These are phyloP conservation scores for Daedaleopsis nitida DNA, from an alignment of 768 basidiomycete genomes.

Conservation along the genomic window DNA sequence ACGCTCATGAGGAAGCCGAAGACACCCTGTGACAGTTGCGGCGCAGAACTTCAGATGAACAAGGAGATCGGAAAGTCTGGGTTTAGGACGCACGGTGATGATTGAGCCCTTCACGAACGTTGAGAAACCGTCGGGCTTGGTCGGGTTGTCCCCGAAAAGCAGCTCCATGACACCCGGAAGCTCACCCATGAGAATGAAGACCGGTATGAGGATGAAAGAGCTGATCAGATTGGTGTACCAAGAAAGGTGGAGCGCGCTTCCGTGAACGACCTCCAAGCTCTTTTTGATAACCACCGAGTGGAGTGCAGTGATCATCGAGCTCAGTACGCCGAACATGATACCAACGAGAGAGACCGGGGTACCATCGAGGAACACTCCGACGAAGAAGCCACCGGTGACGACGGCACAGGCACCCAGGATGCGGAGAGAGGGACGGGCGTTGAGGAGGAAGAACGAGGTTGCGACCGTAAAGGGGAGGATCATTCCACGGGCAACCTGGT, in stretches of 20 bases:
- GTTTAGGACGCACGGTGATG: conserved; percentile 60
- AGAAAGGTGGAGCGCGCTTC: conserved; percentile 80
- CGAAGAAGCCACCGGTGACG: conserved; percentile 92
- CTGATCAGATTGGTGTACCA: conserved; percentile 93
- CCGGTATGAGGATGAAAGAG: conserved; percentile 68
- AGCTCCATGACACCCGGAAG: conserved; percentile 61
- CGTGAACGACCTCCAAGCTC: conserved; percentile 75
- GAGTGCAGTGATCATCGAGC: conserved; percentile 82
- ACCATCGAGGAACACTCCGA: conserved; percentile 82
- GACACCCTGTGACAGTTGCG: conserved; percentile 54
- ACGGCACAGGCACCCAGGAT: conserved; percentile 76
- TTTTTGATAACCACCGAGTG: conserved; percentile 96
- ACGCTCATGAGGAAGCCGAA: conserved; percentile 95
- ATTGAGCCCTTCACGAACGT: conserved; percentile 80
- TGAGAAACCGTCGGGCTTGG: conserved; percentile 43
- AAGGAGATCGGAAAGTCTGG: neutral
- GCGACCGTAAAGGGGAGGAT: conserved; percentile 91
- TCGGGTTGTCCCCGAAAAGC: conserved; percentile 48
- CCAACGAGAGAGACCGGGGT: conserved; percentile 62
- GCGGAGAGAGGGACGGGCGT: conserved; percentile 71
- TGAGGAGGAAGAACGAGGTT: conserved; percentile 80
- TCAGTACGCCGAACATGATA: conserved; percentile 78
- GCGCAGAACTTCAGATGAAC: neutral
- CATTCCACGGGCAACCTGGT: conserved; percentile 93
- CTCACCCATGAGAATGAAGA: conserved; percentile 79